Percentiles rank a stretch among this genome's conserved stretches.
phyloP scores from a whole-genome alignment of 768 basidiomycete genomes.

The Russula abietina region DNA sequence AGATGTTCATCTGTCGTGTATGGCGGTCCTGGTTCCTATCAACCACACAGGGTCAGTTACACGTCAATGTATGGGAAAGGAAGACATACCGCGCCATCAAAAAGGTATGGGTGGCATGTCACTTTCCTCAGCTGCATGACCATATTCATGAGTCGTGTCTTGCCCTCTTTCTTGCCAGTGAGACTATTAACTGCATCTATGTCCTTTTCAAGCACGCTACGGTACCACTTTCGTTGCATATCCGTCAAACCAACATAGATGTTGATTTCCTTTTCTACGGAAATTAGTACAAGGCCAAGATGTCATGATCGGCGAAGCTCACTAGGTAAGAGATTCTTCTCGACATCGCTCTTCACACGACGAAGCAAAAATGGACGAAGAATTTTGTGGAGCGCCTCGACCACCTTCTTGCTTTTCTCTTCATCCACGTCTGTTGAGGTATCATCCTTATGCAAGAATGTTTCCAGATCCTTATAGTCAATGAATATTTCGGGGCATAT shows the following conservation, averaged over 20 bases:
- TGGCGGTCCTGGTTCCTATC: slow-evolving; percentile 91
- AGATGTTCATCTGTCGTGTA: slow-evolving; percentile 98
- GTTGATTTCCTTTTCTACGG: slow-evolving; percentile 92
- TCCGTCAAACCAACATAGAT: slow-evolving; percentile 95
- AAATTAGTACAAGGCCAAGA: slow-evolving; percentile 5
- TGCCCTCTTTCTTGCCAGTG: slow-evolving; percentile 97
- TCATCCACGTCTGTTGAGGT: slow-evolving; percentile 60
- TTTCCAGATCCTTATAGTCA: slow-evolving; percentile 84
- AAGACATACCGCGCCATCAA: slow-evolving; percentile 74
- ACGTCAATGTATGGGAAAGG: neutral
- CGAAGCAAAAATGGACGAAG: slow-evolving; percentile 89
- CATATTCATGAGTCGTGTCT: slow-evolving; percentile 96
- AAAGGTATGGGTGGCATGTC: slow-evolving; percentile 86
- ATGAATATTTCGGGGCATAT: slow-evolving; percentile 96
- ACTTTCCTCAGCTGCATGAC: slow-evolving; percentile 97
- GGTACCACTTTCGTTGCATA: slow-evolving; percentile 98
- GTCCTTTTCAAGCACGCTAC: slow-evolving; percentile 92
- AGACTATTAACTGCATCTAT: slow-evolving; percentile 97
- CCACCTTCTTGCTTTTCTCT: slow-evolving; percentile 85
- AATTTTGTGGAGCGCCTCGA: slow-evolving; percentile 96
- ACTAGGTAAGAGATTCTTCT: slow-evolving; percentile 93
- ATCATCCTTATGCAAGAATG: slow-evolving; percentile 88
- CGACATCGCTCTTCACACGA: slow-evolving; percentile 93
- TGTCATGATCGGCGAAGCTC: slow-evolving; percentile 25
- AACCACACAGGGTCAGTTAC: neutral